Evolutionary conservation across 2,329 filamentous ascomycete species (phyloP).

Genomic region (Neofusicoccum ribis): DNA sequence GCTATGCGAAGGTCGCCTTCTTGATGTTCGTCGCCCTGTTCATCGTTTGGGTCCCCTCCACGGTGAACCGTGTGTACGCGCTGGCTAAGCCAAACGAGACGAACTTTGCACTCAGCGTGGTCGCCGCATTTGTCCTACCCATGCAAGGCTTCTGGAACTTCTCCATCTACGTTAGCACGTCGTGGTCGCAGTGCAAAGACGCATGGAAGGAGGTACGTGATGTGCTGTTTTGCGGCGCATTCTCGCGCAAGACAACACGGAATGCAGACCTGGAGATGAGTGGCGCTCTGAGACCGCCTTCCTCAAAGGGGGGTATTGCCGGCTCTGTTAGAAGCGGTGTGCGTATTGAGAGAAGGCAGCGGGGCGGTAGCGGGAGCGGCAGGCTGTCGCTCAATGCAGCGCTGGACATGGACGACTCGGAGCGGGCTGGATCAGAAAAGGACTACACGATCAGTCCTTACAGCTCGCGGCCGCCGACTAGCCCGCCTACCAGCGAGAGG

Average conservation of each 20-base stretch:
- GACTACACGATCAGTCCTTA: not conserved
- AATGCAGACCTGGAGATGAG: not conserved
- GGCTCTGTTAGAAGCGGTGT: no score
- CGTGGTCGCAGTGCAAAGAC: conserved; percentile 55
- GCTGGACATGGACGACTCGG: not conserved
- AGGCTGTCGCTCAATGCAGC: not conserved
- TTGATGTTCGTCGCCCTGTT: conserved; percentile 72
- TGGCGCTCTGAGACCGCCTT: not conserved
- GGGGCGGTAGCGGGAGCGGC: not conserved
- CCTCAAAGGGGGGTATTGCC: not conserved
- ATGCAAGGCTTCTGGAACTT: conserved; percentile 86
- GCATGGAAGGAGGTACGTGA: conserved; percentile 2
- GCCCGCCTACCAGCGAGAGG: not conserved
- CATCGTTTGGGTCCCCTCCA: conserved; percentile 76
- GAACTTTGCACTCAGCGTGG: conserved; percentile 63
- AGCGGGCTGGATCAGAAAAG: not conserved
- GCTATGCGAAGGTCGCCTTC: conserved; percentile 69
- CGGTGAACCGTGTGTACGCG: conserved; percentile 73
- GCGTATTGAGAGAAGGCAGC: not conserved
- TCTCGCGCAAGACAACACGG: not conserved
- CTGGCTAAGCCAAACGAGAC: conserved; percentile 55
- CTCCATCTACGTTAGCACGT: conserved; percentile 72
- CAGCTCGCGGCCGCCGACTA: not conserved
- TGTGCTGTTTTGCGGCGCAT: not conserved
- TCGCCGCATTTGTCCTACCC: conserved; percentile 73